A percentile compares a stretch with the other conserved stretches of the same genome.
Conservation (phyloP, 78 protist genomes). For the slime mould (Dictyostelium discoideum) region DNA sequence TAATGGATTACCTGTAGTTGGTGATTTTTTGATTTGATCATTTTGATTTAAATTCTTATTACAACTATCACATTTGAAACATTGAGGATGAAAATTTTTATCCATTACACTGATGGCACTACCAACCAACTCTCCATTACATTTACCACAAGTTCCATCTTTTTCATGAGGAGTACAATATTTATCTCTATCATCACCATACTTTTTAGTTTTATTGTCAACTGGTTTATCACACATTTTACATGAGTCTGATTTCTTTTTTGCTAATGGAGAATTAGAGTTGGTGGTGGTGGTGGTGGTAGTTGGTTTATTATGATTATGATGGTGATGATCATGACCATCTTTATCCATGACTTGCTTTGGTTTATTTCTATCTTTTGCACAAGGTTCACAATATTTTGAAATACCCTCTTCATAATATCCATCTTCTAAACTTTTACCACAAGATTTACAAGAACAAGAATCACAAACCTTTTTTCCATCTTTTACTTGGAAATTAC, state of each 20-base stretch:
- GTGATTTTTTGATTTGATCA: slow-evolving; percentile 23
- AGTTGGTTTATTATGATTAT: not conserved
- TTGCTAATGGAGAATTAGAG: not conserved
- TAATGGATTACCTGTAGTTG: slow-evolving; percentile 44
- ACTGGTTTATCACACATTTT: slow-evolving; percentile 35
- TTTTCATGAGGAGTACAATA: slow-evolving; percentile 68
- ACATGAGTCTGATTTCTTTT: slow-evolving; percentile 22
- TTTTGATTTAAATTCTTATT: slow-evolving; percentile 12
- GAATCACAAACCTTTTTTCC: slow-evolving; percentile 64
- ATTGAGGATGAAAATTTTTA: slow-evolving; percentile 48
- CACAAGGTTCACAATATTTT: slow-evolving; percentile 61
- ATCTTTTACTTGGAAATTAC: not conserved
- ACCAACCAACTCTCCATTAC: slow-evolving; percentile 35
- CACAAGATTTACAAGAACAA: slow-evolving; percentile 34
- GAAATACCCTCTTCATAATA: slow-evolving; percentile 52
- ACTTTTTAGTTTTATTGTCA: slow-evolving; percentile 18
- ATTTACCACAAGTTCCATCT: slow-evolving; percentile 54
- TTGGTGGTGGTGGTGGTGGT: slow-evolving; percentile 17
- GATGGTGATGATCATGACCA: slow-evolving; percentile 3
- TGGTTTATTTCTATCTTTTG: not conserved
- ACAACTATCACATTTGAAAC: slow-evolving; percentile 53
- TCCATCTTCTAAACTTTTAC: slow-evolving; percentile 42
- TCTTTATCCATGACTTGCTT: not conserved
- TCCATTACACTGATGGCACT: slow-evolving; percentile 17
- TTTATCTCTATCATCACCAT: slow-evolving; percentile 36